Evolutionary conservation across 768 basidiomycete genomes (phyloP).

Genomic region (Xerocomus potaroensis): DNA sequence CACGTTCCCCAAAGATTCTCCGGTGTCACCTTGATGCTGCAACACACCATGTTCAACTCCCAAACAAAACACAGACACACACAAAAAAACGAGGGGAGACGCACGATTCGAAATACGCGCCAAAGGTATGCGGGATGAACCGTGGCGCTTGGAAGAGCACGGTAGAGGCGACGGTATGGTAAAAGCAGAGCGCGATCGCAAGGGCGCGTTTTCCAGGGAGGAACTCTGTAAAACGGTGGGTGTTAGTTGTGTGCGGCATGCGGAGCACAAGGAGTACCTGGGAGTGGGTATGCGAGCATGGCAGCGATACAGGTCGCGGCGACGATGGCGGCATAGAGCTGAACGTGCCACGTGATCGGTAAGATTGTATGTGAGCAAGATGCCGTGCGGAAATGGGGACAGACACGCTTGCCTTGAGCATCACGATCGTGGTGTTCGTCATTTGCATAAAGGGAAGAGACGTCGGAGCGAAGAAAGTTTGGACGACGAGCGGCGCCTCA

Average conservation of each 20-base stretch:
- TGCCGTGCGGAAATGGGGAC: background rate
- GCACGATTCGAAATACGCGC: slow-evolving; percentile 54
- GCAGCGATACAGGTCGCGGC: slow-evolving; percentile 57
- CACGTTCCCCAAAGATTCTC: slow-evolving; percentile 68
- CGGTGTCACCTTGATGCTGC: slow-evolving; percentile 54
- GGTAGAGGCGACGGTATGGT: slow-evolving; percentile 71
- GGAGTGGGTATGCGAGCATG: slow-evolving; percentile 64
- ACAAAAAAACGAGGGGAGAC: slow-evolving; percentile 25
- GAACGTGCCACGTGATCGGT: background rate
- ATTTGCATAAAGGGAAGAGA: slow-evolving; percentile 72
- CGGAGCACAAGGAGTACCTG: slow-evolving; percentile 59
- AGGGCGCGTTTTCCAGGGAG: slow-evolving; percentile 82
- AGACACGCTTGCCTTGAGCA: slow-evolving; percentile 57
- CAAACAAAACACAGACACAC: background rate
- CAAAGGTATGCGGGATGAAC: slow-evolving; percentile 74
- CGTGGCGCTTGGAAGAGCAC: slow-evolving; percentile 72
- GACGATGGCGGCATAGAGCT: slow-evolving; percentile 69
- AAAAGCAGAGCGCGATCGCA: slow-evolving; percentile 70
- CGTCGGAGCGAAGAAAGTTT: slow-evolving; percentile 63
- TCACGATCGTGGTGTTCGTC: slow-evolving; percentile 74
- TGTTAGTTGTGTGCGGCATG: too few relatives aligned
- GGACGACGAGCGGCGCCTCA: slow-evolving; percentile 73
- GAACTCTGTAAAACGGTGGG: slow-evolving; percentile 52
- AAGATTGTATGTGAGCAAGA: too few relatives aligned
- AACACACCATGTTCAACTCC: background rate